Percentiles rank a stretch among this genome's conserved stretches.
These are phyloP conservation scores for Tephrocybe sp. DNA, from an alignment of 768 basidiomycete species.

Conservation along the genomic window DNA sequence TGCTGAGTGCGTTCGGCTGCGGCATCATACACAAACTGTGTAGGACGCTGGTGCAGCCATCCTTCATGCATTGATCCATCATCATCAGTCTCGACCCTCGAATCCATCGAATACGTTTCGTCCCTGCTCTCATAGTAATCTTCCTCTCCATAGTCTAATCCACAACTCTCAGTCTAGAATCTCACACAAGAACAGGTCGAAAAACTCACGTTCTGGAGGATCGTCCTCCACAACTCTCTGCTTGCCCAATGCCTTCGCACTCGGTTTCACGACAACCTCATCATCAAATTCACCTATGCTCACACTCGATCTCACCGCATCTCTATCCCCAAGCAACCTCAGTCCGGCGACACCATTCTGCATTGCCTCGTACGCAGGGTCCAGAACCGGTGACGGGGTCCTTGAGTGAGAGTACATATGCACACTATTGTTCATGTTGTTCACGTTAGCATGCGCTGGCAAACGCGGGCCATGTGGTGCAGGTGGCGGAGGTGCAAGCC, in stretches of 20 bases:
- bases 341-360: constrained; percentile 19
- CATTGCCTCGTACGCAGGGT: constrained; percentile 14
- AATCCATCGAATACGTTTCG: constrained; percentile 32
- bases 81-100: constrained; percentile 49
- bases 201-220: constrained; percentile 44
- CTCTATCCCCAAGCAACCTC: constrained; percentile 9
- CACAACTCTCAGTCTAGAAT: not conserved
- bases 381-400: constrained; percentile 59
- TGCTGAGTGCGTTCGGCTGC: constrained; percentile 78
- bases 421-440: constrained; percentile 17
- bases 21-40: constrained; percentile 82
- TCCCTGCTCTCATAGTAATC: constrained; percentile 49
- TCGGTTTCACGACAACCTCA: constrained; percentile 59
- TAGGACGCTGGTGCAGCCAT: constrained; percentile 43
- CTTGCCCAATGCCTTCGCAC: constrained; percentile 89
- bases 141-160: constrained; percentile 48
- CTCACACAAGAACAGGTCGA: not conserved
- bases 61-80: constrained; percentile 24
- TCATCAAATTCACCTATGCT: constrained; percentile 2
- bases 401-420: constrained; percentile 42
- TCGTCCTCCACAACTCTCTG: constrained; percentile 59
- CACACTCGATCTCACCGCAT: not conserved
- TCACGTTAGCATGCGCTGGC: constrained; percentile 38
- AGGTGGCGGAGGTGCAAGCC: constrained; percentile 63
- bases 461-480: constrained; percentile 74